Evolutionary conservation across 2,329 filamentous ascomycete species (phyloP), one percentile per base, ranked within the genome.

Genomic region (Cryphonectria nitschkei): DNA sequence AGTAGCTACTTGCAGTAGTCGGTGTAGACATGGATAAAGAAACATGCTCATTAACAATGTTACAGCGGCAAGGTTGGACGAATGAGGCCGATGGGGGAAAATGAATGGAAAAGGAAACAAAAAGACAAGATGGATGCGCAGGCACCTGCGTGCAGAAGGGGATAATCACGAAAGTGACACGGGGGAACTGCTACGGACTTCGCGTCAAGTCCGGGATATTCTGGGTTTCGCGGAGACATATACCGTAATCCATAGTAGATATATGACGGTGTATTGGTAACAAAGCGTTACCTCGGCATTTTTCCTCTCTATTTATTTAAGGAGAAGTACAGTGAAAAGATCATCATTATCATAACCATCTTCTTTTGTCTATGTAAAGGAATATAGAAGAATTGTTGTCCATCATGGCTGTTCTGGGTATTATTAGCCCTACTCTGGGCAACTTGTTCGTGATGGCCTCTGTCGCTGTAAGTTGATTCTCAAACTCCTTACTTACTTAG

Each of bases 361-460:
- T 26, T 39, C 19, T 26, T 62, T 13, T 34, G 3, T 39, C 11
- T 11, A 22, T 22, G 3, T 7, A 6, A 62, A 34, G 60, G 11
- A 62, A 19, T 14, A 63, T 7, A n/a, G 16, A n/a, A 50, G 19
- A 50, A 7, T n/a, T n/a, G 19, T n/a, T 26, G 41, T 50, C 70
- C 50, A 65, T 26, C 34, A 58, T 63, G 50, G 66, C 56, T 13
- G 37, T 74, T 43, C n/a, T 66, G 29, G 60, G 46, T 19, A 9
- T 62, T 1, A 56, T 65, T 1, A 56, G 56, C 52, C 14, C 26
- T 52, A 65, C 50, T 58, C 41, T 58, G 34, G 52, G 70, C 37
- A 65, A 16, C 50, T 60, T 72, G 8, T 16, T 72, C n/a, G 9
- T 16, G 50, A 65, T 72, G 60, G 65, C 65, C n/a, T 70, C 61